Conservation (phyloP, 768 basidiomycete species). For the Chalciporus piperatus region DNA sequence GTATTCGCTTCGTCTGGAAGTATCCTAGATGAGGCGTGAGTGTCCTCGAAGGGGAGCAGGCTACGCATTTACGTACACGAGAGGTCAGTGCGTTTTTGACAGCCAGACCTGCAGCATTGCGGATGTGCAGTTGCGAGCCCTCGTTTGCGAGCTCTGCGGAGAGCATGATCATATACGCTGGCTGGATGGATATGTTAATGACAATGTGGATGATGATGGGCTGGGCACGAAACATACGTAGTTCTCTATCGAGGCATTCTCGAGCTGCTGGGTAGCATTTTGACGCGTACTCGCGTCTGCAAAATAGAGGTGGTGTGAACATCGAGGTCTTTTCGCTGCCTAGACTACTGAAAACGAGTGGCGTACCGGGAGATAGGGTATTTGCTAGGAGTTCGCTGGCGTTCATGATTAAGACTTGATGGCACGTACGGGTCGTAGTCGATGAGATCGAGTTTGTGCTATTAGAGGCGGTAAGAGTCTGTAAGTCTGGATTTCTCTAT, state of each 20-base stretch:
- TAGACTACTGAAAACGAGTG: constrained; percentile 23
- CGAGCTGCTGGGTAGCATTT: constrained; percentile 87
- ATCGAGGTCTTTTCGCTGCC: constrained; percentile 35
- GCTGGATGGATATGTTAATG: constrained; percentile 47
- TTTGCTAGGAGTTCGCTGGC: constrained; percentile 88
- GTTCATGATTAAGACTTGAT: constrained; percentile 63
- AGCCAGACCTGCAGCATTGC: constrained; percentile 95
- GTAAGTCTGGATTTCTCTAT: constrained; percentile 14
- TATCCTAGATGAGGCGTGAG: constrained; percentile 52
- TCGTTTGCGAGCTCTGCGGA: constrained; percentile 83
- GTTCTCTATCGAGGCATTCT: constrained; percentile 81
- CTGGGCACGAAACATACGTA: constrained; percentile 59
- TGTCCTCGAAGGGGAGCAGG: constrained; percentile 9
- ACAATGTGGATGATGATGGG: background rate
- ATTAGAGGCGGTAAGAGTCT: constrained; percentile 9
- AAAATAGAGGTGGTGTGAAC: constrained; percentile 20
- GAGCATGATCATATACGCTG: constrained; percentile 90
- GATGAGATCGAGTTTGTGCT: constrained; percentile 10
- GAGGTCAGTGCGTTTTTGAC: constrained; percentile 94
- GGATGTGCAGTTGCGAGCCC: constrained; percentile 61
- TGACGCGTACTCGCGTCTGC: constrained; percentile 88
- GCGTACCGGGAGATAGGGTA: constrained; percentile 85
- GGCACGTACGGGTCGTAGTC: constrained; percentile 22
- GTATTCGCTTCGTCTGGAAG: constrained; percentile 70
- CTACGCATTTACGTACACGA: constrained; percentile 58